These are phyloP conservation scores for Trypanosoma lewisi DNA, from an alignment of 208 protist species.

Conservation along the genomic window DNA sequence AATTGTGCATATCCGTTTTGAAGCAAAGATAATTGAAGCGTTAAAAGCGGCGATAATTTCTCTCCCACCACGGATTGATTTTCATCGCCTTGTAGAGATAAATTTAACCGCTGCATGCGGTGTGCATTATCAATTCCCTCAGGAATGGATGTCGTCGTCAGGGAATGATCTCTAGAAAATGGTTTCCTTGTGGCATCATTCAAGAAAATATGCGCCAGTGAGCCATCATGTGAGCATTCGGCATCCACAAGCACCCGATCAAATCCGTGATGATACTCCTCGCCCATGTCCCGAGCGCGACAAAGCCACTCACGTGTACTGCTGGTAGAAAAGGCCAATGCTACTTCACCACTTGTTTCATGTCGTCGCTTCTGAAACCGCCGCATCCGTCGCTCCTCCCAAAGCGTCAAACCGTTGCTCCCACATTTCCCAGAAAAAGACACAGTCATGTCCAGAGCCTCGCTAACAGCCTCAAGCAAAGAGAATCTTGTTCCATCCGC, in stretches of 20 bases:
- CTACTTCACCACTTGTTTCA: not conserved
- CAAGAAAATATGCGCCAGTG: slow-evolving; percentile 62
- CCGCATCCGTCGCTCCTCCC: slow-evolving; percentile 31
- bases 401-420: slow-evolving; percentile 18
- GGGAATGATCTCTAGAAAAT: slow-evolving; percentile 1
- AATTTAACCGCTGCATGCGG: slow-evolving; percentile 65
- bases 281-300: not conserved
- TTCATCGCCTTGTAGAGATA: slow-evolving; percentile 11
- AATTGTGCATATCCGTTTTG: slow-evolving; percentile 66
- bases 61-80: not conserved
- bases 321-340: slow-evolving; percentile 13
- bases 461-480: slow-evolving; percentile 11
- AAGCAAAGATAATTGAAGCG: slow-evolving; percentile 74
- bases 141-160: too few species aligned
- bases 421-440: not conserved
- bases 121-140: slow-evolving; percentile 58
- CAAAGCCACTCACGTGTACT: slow-evolving; percentile 3
- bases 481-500: slow-evolving; percentile 42
- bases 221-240: slow-evolving; percentile 91
- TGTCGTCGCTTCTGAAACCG: slow-evolving; percentile 14
- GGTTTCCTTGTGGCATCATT: slow-evolving; percentile 17
- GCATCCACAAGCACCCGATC: slow-evolving; percentile 88
- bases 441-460: slow-evolving; percentile 19
- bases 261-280: slow-evolving; percentile 30
- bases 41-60: slow-evolving; percentile 22